Evolutionary conservation across 805 yeast species (phyloP), one percentile per base, ranked within the genome.

Genomic region (Grigorovia transvaalensis): DNA sequence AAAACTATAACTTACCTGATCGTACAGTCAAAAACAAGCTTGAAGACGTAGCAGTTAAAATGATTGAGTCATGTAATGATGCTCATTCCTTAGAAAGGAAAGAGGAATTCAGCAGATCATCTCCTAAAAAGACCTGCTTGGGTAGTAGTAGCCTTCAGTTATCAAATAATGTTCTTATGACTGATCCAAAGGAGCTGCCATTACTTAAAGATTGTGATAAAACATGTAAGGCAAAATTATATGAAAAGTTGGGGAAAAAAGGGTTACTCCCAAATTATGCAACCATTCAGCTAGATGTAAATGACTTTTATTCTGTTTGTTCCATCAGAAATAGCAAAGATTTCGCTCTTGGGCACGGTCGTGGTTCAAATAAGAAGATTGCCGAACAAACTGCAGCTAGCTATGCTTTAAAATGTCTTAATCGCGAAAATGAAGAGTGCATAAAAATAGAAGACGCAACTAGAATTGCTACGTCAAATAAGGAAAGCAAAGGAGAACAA

Each of bases 381-480:
- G 53, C 57, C 5, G 55, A 56, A 51, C 59, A 55, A 43, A 27
- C 47, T 19, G 58, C 59, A 19, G 59, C 59, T 23, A 30, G 41
- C 29, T 47, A 45, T 19, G 57, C 54, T 41, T 35, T 53, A n/a
- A 17, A 40, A 13, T 33, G 19, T 19, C 47, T 47, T 29, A 19
- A 9, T 7, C 44, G 13, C 2, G 35, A 29, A 13, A 27, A 15
- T 7, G n/a, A 18, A n/a, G 29, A 5, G 17, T 20, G 33, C 9
- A n/a, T 2, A 7, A 18, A 38, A 20, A 41, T 23, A 9, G 40
- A 44, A 15, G 50, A n/a, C 8, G 40, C n/a, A 2, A 38, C 27
- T 15, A 15, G 29, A 19, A 18, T 40, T 9, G 19, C 38, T 2
- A 44, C 44, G 7, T 15, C 18, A 11, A n/a, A 17, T 6, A 13